These are phyloP conservation scores for Sordariomycetes sp. DNA, from an alignment of 2,329 filamentous ascomycete species.

Conservation along the genomic window DNA sequence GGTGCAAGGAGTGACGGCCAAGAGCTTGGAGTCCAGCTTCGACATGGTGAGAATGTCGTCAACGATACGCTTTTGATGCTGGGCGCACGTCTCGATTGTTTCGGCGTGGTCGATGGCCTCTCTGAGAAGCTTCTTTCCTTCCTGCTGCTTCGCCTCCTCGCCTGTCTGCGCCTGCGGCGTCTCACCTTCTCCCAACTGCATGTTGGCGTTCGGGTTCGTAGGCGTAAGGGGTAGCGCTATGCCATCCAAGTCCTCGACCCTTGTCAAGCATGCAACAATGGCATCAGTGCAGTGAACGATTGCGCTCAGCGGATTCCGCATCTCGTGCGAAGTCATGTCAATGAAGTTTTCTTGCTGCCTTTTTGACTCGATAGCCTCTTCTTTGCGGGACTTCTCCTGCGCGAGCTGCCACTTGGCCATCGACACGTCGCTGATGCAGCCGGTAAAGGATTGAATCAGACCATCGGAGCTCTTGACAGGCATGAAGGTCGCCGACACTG, in stretches of 20 bases:
- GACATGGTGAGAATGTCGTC: conserved; percentile 66
- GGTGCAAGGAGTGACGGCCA: conserved; percentile 63
- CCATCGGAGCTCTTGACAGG: conserved; percentile 37
- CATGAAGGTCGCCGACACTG: conserved; percentile 40
- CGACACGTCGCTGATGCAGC: conserved; percentile 39
- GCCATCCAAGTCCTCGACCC: conserved; percentile 29
- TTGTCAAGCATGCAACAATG: conserved; percentile 43
- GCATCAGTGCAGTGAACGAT: conserved; percentile 69
- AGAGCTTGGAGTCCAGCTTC: conserved; percentile 66
- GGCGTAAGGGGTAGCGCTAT: conserved; percentile 13
- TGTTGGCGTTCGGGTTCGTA: conserved; percentile 7
- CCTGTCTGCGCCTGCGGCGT: not conserved
- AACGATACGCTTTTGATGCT: conserved; percentile 74
- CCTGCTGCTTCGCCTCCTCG: conserved; percentile 9
- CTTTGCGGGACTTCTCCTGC: conserved; percentile 37
- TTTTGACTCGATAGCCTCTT: conserved; percentile 49
- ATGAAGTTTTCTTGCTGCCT: conserved; percentile 75
- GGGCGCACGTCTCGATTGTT: conserved; percentile 68
- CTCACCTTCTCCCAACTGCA: conserved; percentile 1
- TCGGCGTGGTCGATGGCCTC: conserved; percentile 65
- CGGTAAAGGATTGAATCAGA: conserved; percentile 33
- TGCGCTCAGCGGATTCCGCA: conserved; percentile 64
- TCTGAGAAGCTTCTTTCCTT: conserved; percentile 35
- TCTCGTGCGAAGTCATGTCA: conserved; percentile 65
- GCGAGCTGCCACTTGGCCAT: conserved; percentile 42